A percentile compares a stretch with the other conserved stretches of the same genome.
Evolutionary conservation across 371 early-diverging fungal genomes (phyloP).

Genomic region (Mortierella sp.): DNA sequence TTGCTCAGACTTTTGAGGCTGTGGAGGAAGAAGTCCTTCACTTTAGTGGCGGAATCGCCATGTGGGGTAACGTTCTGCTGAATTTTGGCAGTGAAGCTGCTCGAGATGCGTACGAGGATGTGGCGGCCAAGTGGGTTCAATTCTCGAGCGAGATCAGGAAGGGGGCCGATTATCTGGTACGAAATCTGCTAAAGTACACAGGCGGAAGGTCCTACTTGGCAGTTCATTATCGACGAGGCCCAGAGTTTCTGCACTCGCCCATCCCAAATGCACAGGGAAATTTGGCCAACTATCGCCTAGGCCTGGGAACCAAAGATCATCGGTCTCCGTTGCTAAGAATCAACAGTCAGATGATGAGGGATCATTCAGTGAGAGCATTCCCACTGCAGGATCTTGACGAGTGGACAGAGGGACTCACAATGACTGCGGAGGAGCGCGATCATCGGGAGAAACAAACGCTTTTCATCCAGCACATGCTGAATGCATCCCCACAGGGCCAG

Average conservation of each 20-base stretch:
- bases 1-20: neutral
- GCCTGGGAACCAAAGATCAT: constrained; percentile 3
- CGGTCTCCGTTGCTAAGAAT: constrained; percentile 1
- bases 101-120: constrained; percentile 12
- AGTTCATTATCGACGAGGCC: constrained; percentile 11
- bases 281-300: constrained; percentile 2
- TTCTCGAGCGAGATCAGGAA: neutral
- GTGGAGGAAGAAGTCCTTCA: constrained; percentile 2
- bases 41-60: constrained; percentile 4
- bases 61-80: constrained; percentile 1
- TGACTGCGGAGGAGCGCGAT: no score
- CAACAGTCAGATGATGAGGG: constrained; percentile 1
- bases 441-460: no score
- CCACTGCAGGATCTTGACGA: constrained; percentile 1
- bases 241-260: neutral
- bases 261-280: neutral
- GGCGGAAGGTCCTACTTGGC: constrained; percentile 2
- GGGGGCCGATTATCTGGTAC: neutral
- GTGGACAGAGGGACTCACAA: no score
- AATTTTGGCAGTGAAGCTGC: neutral
- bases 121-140: constrained; percentile 8
- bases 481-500: neutral
- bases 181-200: constrained; percentile 8
- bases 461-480: neutral
- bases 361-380: neutral